phyloP scores from a whole-genome alignment of 352 stramenopile genomes.

The Globisporangium spinosum region DNA sequence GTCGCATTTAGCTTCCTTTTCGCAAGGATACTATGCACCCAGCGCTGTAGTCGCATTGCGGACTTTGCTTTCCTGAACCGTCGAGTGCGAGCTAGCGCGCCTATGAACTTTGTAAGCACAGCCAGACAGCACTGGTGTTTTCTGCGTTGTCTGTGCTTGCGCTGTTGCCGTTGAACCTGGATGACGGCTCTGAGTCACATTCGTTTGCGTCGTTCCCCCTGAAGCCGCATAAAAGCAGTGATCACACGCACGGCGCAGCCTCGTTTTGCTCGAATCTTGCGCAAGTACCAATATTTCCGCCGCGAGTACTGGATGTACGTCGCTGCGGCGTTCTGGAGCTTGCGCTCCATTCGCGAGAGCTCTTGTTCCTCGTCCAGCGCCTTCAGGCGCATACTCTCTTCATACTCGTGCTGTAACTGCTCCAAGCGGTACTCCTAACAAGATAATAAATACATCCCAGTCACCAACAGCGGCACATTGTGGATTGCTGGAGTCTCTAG shows the following conservation, averaged over 20 bases:
- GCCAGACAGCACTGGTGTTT: constrained; percentile 16
- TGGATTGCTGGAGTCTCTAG: no score
- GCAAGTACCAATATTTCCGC: constrained; percentile 25
- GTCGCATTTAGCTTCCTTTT: constrained; percentile 16
- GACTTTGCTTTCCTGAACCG: not conserved
- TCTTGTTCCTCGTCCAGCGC: constrained; percentile 48
- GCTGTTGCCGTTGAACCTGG: constrained; percentile 39
- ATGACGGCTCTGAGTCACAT: constrained; percentile 23
- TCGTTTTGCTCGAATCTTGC: constrained; percentile 8
- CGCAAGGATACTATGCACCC: constrained; percentile 19
- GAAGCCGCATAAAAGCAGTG: constrained; percentile 29
- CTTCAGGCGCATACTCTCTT: constrained; percentile 32
- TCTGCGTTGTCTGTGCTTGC: constrained; percentile 1
- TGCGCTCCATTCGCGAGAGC: constrained; percentile 46
- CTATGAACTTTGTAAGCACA: constrained; percentile 25
- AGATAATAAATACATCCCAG: not conserved
- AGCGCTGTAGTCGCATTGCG: constrained; percentile 29
- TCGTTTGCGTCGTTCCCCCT: constrained; percentile 15
- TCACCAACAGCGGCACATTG: not conserved
- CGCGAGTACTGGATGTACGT: constrained; percentile 71
- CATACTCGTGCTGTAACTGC: constrained; percentile 44
- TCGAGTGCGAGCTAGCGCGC: constrained; percentile 13
- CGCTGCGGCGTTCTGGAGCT: constrained; percentile 58
- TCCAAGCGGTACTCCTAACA: constrained; percentile 40
- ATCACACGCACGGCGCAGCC: constrained; percentile 30